Conservation (phyloP, 139 green algal genomes). For the Closterium sp. region DNA sequence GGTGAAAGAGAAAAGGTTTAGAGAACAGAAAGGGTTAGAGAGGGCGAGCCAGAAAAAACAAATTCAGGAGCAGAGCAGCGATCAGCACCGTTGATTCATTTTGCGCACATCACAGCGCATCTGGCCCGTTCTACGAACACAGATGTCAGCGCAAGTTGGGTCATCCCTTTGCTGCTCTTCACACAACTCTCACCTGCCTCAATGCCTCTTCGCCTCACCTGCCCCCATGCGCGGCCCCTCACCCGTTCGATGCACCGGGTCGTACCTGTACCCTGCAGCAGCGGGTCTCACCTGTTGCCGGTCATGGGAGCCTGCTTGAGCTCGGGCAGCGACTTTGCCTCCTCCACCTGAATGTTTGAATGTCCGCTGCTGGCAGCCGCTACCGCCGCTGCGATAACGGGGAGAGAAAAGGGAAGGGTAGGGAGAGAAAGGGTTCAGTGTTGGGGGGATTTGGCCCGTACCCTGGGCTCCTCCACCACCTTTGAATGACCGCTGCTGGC, state of each 20-base stretch:
- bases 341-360: neutral
- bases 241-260: no score
- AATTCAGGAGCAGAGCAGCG: no score
- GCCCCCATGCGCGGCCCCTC: no score
- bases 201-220: no score
- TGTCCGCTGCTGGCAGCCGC: neutral
- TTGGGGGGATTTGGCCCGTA: no score
- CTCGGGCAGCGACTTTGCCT: neutral
- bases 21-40: no score
- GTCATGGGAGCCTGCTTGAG: neutral
- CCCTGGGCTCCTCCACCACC: no score
- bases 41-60: no score
- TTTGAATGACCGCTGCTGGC: no score
- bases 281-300: neutral
- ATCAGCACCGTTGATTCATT: neutral
- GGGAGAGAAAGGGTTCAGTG: neutral
- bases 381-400: neutral
- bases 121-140: neutral
- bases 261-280: no score
- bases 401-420: neutral
- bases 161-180: neutral
- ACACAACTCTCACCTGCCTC: neutral
- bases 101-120: neutral
- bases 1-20: no score
- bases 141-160: neutral